phyloP scores from a whole-genome alignment of 768 basidiomycete species.

The Amanita rimosa region DNA sequence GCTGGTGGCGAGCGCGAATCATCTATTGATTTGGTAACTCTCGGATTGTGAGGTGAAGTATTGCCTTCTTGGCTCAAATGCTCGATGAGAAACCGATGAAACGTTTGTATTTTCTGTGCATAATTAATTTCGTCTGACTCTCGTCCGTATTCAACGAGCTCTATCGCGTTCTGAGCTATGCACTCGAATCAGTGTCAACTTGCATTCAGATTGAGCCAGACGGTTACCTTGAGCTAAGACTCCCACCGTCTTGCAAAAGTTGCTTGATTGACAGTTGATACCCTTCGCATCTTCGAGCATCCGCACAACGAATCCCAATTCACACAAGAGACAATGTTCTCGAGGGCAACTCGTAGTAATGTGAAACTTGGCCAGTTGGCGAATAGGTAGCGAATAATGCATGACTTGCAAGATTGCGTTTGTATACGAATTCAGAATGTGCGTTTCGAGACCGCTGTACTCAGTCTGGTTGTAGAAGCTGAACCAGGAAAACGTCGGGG shows the following conservation, averaged over 20 bases:
- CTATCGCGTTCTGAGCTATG: slow-evolving; percentile 65
- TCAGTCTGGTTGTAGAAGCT: slow-evolving; percentile 92
- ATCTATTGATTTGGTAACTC: slow-evolving; percentile 24
- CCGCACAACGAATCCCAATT: slow-evolving; percentile 85
- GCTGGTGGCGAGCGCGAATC: slow-evolving; percentile 26
- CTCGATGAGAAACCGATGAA: slow-evolving; percentile 90
- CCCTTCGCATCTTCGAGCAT: slow-evolving; percentile 96
- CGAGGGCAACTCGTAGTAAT: slow-evolving; percentile 79
- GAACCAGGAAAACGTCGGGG: slow-evolving; percentile 1
- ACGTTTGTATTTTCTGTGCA: slow-evolving; percentile 83
- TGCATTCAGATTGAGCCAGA: neutral
- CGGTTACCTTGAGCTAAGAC: slow-evolving; percentile 71
- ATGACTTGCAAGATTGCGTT: slow-evolving; percentile 86
- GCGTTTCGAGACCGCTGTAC: slow-evolving; percentile 90
- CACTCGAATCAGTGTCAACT: neutral
- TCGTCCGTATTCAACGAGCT: slow-evolving; percentile 80
- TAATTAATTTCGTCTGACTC: slow-evolving; percentile 70
- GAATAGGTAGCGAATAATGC: slow-evolving; percentile 71
- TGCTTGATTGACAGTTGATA: slow-evolving; percentile 91
- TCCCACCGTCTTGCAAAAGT: slow-evolving; percentile 91
- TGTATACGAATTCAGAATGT: slow-evolving; percentile 95
- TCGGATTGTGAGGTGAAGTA: slow-evolving; percentile 46
- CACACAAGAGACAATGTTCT: slow-evolving; percentile 92
- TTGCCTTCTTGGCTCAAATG: slow-evolving; percentile 71
- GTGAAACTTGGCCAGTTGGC: slow-evolving; percentile 81